Percentiles rank a stretch among this genome's conserved stretches.
phyloP scores from a whole-genome alignment of 768 basidiomycete genomes.

The Termitomyces sp. region DNA sequence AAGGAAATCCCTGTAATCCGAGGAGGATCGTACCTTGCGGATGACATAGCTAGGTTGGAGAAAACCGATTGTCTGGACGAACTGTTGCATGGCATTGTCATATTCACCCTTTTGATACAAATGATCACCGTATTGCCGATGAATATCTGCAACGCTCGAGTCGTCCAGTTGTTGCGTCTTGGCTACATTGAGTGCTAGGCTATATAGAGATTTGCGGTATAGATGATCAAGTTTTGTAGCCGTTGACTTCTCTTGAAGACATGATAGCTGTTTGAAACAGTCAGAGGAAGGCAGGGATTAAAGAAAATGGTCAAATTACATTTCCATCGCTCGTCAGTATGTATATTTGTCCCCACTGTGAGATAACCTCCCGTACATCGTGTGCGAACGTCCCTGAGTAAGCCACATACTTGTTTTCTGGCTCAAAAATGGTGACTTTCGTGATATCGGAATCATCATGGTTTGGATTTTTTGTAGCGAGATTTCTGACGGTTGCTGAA shows the following conservation, averaged over 20 bases:
- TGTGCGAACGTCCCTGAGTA: constrained; percentile 77
- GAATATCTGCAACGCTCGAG: constrained; percentile 79
- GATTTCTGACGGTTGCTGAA: constrained; percentile 73
- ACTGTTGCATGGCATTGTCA: constrained; percentile 91
- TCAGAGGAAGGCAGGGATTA: neutral
- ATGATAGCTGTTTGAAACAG: constrained; percentile 41
- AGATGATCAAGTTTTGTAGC: constrained; percentile 82
- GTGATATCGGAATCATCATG: constrained; percentile 56
- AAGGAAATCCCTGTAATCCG: neutral
- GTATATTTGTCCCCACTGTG: constrained; percentile 77
- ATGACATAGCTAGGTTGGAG: constrained; percentile 95
- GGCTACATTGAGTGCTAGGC: constrained; percentile 79
- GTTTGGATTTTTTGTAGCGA: constrained; percentile 47
- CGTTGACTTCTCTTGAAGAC: constrained; percentile 75
- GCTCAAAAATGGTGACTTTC: constrained; percentile 83
- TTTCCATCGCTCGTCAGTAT: constrained; percentile 75
- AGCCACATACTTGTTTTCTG: constrained; percentile 86
- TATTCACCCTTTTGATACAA: constrained; percentile 88
- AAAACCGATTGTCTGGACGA: constrained; percentile 82
- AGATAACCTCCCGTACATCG: constrained; percentile 80
- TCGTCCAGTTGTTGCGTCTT: constrained; percentile 72
- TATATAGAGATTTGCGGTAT: constrained; percentile 74
- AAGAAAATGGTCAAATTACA: constrained; percentile 34
- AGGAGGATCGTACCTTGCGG: constrained; percentile 62
- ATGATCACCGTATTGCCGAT: constrained; percentile 86